Evolutionary conservation across 331 rosid species (phyloP), one percentile per base, ranked within the genome.

Genomic region (Telfairia occidentalis): DNA sequence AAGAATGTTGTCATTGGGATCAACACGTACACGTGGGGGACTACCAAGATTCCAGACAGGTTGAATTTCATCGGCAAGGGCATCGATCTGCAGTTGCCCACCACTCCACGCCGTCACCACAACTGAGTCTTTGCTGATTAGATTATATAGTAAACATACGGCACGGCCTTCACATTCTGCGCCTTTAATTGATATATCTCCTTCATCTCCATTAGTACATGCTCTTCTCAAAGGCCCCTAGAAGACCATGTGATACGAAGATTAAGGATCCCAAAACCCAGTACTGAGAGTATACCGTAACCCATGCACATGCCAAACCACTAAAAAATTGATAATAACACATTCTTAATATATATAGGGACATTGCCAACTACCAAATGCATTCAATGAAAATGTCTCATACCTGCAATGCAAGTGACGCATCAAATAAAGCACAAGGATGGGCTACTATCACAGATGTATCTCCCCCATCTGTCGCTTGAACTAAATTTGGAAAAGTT

Each of bases 381-480:
- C 71, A 75, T 64, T 23, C 49, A 77, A 13, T 16, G 53, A 59
- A 63, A 71, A 54, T 65, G 83, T 30, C 72, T 46, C 30, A 18
- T 82, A 95, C 98, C 97, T 95, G 98, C 87, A 95, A 76, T 74
- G 85, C 83, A 59, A 95, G 85, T 49, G 98, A 90, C 45, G 96
- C 88, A 82, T 92, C 98, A 87, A 90, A 92, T 81, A 91, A 57
- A 78, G 88, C 92, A 88, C 84, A 80, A 28, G 98, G 89, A 74
- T 83, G 92, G 81, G 97, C 88, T 78, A 81, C 84, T 43, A 84
- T 63, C 57, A 84, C 37, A 73, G 85, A 52, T 63, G 77, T 73
- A 70, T 77, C 83, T 60, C 82, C 87, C 79, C 84, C 96, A 61
- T 84, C 90, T 55, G 80, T 74, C 71, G 81, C 83, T 78, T 78